These are phyloP conservation scores for Auricularia auricula-judae DNA, from an alignment of 768 basidiomycete species.

Conservation along the genomic window DNA sequence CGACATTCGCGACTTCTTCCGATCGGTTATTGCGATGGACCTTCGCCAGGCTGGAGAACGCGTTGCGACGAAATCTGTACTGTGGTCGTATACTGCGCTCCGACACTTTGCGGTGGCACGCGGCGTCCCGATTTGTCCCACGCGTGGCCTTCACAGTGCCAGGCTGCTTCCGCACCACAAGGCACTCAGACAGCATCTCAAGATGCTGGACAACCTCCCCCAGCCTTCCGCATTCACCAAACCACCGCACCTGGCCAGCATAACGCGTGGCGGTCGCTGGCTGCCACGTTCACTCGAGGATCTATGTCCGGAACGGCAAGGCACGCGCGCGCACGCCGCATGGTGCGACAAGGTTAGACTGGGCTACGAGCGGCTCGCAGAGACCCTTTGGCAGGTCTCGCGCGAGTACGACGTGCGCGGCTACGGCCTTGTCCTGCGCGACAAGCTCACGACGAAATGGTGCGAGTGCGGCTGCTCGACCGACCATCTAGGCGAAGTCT, in stretches of 20 bases:
- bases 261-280: slow-evolving; percentile 32
- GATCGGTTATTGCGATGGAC: slow-evolving; percentile 62
- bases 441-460: slow-evolving; percentile 67
- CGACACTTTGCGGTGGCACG: slow-evolving; percentile 68
- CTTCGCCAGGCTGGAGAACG: slow-evolving; percentile 68
- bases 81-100: slow-evolving; percentile 71
- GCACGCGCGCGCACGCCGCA: slow-evolving; percentile 23
- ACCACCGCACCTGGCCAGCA: slow-evolving; percentile 51
- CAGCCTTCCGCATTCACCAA: slow-evolving; percentile 43
- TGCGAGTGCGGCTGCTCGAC: slow-evolving; percentile 76
- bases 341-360: slow-evolving; percentile 50
- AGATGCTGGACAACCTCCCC: slow-evolving; percentile 47
- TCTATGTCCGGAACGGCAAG: slow-evolving; percentile 6
- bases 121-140: slow-evolving; percentile 51
- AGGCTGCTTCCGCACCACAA: slow-evolving; percentile 51
- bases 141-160: slow-evolving; percentile 55
- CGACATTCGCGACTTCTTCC: slow-evolving; percentile 65
- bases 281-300: slow-evolving; percentile 35
- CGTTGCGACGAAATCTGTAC: slow-evolving; percentile 67
- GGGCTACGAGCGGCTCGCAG: slow-evolving; percentile 53
- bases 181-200: slow-evolving; percentile 50
- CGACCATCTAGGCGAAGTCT: slow-evolving; percentile 67
- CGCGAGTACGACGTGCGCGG: slow-evolving; percentile 63
- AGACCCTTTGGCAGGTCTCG: slow-evolving; percentile 60
- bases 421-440: slow-evolving; percentile 56